Conservation (phyloP, 208 protist genomes). For the Acanthamoeba castellanii region DNA sequence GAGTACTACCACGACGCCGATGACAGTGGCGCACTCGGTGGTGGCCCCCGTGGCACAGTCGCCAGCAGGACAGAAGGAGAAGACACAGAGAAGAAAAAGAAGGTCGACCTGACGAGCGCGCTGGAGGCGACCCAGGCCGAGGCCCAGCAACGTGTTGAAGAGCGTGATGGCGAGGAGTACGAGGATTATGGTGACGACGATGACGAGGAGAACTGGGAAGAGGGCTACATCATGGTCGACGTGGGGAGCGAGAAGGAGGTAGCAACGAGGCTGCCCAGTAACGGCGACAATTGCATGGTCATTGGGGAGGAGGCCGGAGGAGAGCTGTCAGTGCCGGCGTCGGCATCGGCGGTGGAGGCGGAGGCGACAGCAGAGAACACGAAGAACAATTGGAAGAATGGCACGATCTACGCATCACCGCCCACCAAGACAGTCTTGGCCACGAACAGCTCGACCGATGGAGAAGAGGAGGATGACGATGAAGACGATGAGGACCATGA, state of each 20-base stretch:
- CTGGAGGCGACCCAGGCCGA: neutral
- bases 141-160: too few relatives aligned
- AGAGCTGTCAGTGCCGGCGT: too few relatives aligned
- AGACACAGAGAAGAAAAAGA: neutral
- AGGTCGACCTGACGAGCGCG: too few relatives aligned
- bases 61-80: neutral
- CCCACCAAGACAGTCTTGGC: too few relatives aligned
- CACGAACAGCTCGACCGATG: neutral
- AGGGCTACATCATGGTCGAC: neutral
- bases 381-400: too few relatives aligned
- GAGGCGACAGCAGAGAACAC: neutral
- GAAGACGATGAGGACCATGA: neutral
- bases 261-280: too few relatives aligned
- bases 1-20: neutral
- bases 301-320: too few relatives aligned
- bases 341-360: neutral
- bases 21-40: too few relatives aligned
- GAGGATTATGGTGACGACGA: neutral
- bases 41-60: neutral
- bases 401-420: neutral
- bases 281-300: too few relatives aligned
- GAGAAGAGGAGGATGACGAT: conserved; percentile 3
- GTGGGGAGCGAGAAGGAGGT: neutral
- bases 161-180: neutral
- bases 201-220: neutral